Percentiles rank a stretch among this genome's conserved stretches.
These are phyloP conservation scores for Colletotrichum tropicale DNA, from an alignment of 2,329 filamentous ascomycete genomes.

Conservation along the genomic window DNA sequence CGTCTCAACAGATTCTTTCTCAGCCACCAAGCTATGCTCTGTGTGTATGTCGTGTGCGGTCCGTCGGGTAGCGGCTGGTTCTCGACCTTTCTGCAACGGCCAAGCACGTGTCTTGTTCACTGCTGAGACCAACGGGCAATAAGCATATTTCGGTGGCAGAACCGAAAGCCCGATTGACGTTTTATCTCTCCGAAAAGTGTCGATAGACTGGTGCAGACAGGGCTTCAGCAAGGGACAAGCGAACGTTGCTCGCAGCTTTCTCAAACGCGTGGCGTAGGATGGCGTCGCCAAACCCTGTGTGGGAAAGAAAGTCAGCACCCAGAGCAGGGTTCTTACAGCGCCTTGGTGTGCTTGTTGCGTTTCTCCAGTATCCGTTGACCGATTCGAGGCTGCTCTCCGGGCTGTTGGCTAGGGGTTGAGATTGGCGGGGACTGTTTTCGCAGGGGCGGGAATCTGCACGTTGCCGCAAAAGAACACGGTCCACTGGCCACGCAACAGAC, in stretches of 20 bases:
- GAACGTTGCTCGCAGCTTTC: conserved; percentile 1
- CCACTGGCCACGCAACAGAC: conserved; percentile 14
- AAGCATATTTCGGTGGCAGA: conserved; percentile 16
- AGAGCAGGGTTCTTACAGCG: not conserved
- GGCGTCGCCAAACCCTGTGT: not conserved
- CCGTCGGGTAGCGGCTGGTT: not conserved
- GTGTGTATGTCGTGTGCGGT: not conserved
- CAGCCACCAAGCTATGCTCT: not conserved
- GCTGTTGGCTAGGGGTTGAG: conserved; percentile 19
- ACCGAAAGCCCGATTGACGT: conserved; percentile 12
- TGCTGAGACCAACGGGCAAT: conserved; percentile 7
- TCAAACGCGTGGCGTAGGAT: conserved; percentile 23
- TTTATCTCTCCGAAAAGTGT: conserved; percentile 38
- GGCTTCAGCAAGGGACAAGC: not conserved
- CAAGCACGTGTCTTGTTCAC: not conserved
- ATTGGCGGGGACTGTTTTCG: conserved; percentile 10
- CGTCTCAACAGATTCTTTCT: not conserved
- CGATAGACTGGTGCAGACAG: conserved; percentile 23
- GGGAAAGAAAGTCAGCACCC: not conserved
- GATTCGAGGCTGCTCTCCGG: conserved; percentile 22
- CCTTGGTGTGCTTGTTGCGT: not conserved
- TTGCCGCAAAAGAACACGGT: conserved; percentile 22
- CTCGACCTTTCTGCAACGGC: conserved; percentile 7
- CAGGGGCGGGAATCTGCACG: conserved; percentile 23
- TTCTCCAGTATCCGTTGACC: conserved; percentile 2